phyloP scores from a whole-genome alignment of 306 rosid species.

The Senna tora region DNA sequence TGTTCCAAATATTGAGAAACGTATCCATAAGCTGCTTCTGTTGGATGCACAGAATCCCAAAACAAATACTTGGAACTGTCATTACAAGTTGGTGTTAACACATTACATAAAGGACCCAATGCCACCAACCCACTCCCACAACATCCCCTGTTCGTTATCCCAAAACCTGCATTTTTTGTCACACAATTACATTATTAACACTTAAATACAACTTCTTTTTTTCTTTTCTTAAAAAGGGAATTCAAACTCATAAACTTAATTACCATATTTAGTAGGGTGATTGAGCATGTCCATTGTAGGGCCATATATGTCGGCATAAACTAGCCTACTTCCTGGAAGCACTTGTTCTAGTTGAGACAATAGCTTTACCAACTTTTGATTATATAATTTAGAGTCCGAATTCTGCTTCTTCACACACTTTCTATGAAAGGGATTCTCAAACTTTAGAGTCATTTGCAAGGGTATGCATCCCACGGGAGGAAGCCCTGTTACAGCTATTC shows the following conservation, averaged over 20 bases:
- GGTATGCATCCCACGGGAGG: slow-evolving; percentile 65
- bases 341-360: slow-evolving; percentile 32
- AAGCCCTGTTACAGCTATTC: slow-evolving; percentile 39
- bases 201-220: neutral
- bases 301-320: slow-evolving; percentile 34
- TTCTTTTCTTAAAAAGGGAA: no score
- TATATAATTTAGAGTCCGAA: slow-evolving; percentile 43
- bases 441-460: slow-evolving; percentile 41
- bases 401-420: slow-evolving; percentile 44
- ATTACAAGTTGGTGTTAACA: slow-evolving; percentile 24
- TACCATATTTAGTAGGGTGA: slow-evolving; percentile 43
- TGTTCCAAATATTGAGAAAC: slow-evolving; percentile 27
- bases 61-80: slow-evolving; percentile 42
- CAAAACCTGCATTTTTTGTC: slow-evolving; percentile 37
- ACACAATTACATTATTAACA: neutral
- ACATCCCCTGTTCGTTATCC: slow-evolving; percentile 44
- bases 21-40: slow-evolving; percentile 37
- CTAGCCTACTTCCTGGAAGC: slow-evolving; percentile 44
- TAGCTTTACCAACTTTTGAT: slow-evolving; percentile 40
- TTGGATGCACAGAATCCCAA: slow-evolving; percentile 57
- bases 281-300: slow-evolving; percentile 43
- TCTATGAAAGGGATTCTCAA: neutral
- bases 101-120: slow-evolving; percentile 41
- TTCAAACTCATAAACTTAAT: neutral
- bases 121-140: slow-evolving; percentile 48